These are phyloP conservation scores for Thymus quinquecostatus DNA, from an alignment of 257 asterid genomes.

Conservation along the genomic window DNA sequence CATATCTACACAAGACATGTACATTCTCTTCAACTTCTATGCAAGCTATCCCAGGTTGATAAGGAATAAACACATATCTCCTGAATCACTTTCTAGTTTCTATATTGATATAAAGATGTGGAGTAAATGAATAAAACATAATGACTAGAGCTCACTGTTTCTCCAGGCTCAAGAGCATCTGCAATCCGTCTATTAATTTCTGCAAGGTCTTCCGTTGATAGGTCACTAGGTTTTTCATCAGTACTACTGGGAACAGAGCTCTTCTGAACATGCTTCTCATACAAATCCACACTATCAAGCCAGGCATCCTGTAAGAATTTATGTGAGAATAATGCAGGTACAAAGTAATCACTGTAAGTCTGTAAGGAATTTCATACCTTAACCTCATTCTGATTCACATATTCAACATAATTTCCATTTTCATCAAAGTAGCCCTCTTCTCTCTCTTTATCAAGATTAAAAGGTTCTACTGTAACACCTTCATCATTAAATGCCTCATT, in stretches of 20 bases:
- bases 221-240: conserved; percentile 66
- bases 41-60: conserved; percentile 5
- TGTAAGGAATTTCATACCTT: conserved; percentile 52
- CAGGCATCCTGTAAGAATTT: conserved; percentile 83
- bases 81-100: not conserved
- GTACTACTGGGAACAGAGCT: conserved; percentile 32
- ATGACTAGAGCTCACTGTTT: conserved; percentile 58
- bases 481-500: conserved; percentile 74
- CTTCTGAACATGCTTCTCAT: conserved; percentile 43
- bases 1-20: not conserved
- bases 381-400: conserved; percentile 58
- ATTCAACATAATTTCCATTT: conserved; percentile 85
- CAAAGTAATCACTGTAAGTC: conserved; percentile 25
- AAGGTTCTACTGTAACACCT: conserved; percentile 77
- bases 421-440: conserved; percentile 98
- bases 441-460: conserved; percentile 84
- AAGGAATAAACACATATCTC: conserved; percentile 8
- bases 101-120: not conserved
- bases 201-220: conserved; percentile 72
- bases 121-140: conserved; percentile 13
- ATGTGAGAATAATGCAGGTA: conserved; percentile 26
- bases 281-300: conserved; percentile 84
- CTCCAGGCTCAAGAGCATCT: conserved; percentile 86
- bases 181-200: conserved; percentile 89
- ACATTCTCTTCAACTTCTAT: not conserved